Conservation (phyloP, 2,329 filamentous ascomycete species). For the Ascochyta fabae region DNA sequence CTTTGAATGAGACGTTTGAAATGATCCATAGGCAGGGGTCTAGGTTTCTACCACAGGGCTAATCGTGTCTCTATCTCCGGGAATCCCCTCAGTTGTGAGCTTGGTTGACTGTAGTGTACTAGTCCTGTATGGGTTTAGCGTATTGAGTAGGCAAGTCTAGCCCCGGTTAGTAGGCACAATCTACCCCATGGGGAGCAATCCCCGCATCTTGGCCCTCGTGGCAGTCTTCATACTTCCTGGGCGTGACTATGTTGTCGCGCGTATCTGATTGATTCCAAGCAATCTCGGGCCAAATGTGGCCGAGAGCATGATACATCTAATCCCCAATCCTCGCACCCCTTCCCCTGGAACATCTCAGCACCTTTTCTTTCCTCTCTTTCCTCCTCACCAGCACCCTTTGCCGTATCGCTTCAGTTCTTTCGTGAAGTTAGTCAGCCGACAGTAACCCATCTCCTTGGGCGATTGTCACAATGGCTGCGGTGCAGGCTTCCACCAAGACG, state of each 20-base stretch:
- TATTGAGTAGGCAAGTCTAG: no score
- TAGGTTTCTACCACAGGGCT: no score
- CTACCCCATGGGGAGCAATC: slow-evolving; percentile 20
- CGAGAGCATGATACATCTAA: slow-evolving; percentile 14
- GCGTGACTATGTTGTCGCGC: slow-evolving; percentile 13
- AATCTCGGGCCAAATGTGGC: slow-evolving; percentile 16
- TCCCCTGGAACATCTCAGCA: background rate
- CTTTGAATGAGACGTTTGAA: no score
- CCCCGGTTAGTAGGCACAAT: no score
- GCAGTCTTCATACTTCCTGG: slow-evolving; percentile 8
- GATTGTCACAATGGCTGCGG: slow-evolving; percentile 16
- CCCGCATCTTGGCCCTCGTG: slow-evolving; percentile 24
- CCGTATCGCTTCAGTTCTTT: no score
- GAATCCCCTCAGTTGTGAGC: no score
- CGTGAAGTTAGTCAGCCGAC: no score
- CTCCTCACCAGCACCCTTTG: no score
- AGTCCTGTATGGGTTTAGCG: no score
- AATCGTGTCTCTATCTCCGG: no score
- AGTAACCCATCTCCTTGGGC: background rate
- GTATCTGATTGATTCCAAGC: slow-evolving; percentile 12
- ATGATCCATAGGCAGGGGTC: no score
- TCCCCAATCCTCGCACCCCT: slow-evolving; percentile 8
- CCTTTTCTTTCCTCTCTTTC: background rate
- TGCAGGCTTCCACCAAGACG: slow-evolving; percentile 14
- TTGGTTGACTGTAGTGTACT: no score